Conservation (phyloP, 2,329 filamentous ascomycete species). For the Rachicladosporium sp. region DNA sequence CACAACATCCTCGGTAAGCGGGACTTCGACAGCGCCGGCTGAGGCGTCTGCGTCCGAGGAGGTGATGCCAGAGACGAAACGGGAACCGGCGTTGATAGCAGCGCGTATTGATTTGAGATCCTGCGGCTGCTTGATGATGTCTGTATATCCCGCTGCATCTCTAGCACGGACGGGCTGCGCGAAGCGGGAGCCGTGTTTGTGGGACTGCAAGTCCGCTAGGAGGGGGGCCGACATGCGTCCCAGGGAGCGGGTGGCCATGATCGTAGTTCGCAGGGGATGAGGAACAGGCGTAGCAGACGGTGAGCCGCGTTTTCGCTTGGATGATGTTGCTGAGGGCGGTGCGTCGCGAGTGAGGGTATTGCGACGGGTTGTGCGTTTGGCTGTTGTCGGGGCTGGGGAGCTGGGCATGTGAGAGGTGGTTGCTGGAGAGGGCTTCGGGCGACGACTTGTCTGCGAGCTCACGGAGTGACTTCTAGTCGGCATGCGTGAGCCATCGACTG, state of each 20-base stretch:
- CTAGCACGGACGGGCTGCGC: conserved; percentile 36
- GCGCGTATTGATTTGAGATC: conserved; percentile 40
- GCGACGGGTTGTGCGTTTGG: conserved; percentile 13
- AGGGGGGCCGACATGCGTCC: conserved; percentile 34
- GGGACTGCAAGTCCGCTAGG: conserved; percentile 39
- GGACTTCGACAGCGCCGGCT: conserved; percentile 42
- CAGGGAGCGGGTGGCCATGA: conserved; percentile 39
- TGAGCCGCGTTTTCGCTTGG: conserved; percentile 29
- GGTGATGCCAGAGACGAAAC: conserved; percentile 40
- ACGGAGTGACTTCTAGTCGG: conserved; percentile 39
- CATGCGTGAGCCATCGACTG: conserved; percentile 31
- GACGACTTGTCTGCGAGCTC: conserved; percentile 14
- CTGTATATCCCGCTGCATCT: conserved; percentile 39
- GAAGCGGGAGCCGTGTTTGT: conserved; percentile 42
- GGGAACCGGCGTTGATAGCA: conserved; percentile 37
- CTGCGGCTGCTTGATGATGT: conserved; percentile 40
- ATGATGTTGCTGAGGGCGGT: conserved; percentile 7
- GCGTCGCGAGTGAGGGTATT: conserved; percentile 22
- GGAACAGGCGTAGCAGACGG: conserved; percentile 9
- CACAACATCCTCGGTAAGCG: conserved; percentile 62
- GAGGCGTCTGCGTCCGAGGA: conserved; percentile 1
- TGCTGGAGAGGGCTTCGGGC: too few relatives aligned
- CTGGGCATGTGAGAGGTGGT: too few relatives aligned
- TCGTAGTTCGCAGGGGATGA: conserved; percentile 18
- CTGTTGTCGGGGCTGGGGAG: too few relatives aligned